A percentile compares a stretch with the other conserved stretches of the same genome.
phyloP scores from a whole-genome alignment of 2,329 filamentous ascomycete genomes.

The Hirsutella thompsonii region DNA sequence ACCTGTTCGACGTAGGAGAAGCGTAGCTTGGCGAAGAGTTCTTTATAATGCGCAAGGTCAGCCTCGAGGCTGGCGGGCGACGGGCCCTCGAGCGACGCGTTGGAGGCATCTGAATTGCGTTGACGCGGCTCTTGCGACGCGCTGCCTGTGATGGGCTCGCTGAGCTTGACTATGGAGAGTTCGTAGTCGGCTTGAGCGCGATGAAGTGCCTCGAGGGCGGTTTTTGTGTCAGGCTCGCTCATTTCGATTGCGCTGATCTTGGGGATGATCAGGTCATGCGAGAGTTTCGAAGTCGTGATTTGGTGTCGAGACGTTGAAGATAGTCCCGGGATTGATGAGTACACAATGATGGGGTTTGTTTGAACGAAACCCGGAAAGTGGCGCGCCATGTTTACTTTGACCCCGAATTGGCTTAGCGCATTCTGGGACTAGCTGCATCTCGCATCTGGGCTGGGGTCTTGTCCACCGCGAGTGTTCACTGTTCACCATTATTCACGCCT shows the following conservation, averaged over 20 bases:
- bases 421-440: too few species aligned
- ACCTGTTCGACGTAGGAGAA: conserved; percentile 98
- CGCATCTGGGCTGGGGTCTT: too few species aligned
- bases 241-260: conserved; percentile 9
- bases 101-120: conserved; percentile 62
- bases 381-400: neutral
- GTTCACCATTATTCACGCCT: too few species aligned
- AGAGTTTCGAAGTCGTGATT: too few species aligned
- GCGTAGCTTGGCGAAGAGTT: conserved; percentile 88
- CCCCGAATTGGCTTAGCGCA: neutral
- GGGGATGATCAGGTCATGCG: too few species aligned
- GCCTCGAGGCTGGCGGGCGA: conserved; percentile 68
- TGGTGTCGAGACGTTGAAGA: neutral
- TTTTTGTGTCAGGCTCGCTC: conserved; percentile 18
- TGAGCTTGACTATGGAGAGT: conserved; percentile 64
- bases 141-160: conserved; percentile 56
- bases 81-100: conserved; percentile 48
- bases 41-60: conserved; percentile 82
- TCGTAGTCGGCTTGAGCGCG: conserved; percentile 44
- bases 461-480: too few species aligned
- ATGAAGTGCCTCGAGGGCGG: conserved; percentile 34
- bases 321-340: neutral
- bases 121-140: conserved; percentile 25
- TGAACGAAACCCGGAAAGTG: too few species aligned
- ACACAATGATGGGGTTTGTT: too few species aligned